Conservation (phyloP, 1,284 basidiomycete genomes). For the Cerioporus squamosus region DNA sequence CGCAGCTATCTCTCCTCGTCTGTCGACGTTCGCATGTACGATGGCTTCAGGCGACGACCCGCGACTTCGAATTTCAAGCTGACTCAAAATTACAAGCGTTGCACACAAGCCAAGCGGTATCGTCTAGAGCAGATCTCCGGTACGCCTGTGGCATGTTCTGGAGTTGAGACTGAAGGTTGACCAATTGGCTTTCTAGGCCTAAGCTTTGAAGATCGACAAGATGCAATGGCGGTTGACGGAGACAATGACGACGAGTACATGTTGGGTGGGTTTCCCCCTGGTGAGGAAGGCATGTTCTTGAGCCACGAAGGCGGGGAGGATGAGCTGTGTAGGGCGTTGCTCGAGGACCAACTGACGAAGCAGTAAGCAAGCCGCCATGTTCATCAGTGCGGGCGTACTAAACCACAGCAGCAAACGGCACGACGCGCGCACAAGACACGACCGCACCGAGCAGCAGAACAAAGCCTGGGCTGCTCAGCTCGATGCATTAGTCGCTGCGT, state of each 20-base stretch:
- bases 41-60: neutral
- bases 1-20: neutral
- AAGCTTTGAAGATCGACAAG: neutral
- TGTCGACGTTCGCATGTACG: neutral
- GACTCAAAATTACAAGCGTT: neutral
- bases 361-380: neutral
- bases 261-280: neutral
- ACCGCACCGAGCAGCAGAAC: neutral
- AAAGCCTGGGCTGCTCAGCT: neutral
- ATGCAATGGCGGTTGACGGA: neutral
- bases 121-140: neutral
- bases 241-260: neutral
- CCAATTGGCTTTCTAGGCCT: neutral
- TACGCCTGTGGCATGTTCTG: neutral
- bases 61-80: neutral
- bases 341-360: neutral
- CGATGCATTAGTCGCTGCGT: neutral
- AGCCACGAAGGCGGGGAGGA: slow-evolving; percentile 1
- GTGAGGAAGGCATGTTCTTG: neutral
- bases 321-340: neutral
- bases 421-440: neutral
- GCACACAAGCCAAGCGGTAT: neutral
- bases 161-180: neutral
- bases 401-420: neutral
- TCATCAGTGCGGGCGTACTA: neutral